Evolutionary conservation across 179 eudicot species (phyloP).

Genomic region (Spergularia azorica): DNA sequence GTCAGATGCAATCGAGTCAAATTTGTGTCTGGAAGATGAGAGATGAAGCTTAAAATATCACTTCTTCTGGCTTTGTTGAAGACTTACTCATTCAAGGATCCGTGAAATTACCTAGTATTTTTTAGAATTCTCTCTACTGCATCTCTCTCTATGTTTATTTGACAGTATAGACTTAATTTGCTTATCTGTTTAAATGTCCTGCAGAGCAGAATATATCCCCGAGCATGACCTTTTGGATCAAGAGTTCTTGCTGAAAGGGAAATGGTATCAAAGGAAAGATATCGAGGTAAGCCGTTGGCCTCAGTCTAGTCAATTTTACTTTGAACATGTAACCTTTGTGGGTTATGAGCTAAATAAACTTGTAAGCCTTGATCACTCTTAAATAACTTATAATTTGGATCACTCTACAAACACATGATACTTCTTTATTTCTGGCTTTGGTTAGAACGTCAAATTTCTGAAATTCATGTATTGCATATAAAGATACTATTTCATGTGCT

Average conservation of each 20-base stretch:
- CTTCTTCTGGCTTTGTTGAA: neutral
- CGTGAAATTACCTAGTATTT: constrained; percentile 1
- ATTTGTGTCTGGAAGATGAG: neutral
- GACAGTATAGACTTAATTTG: neutral
- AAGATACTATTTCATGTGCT: too few species aligned
- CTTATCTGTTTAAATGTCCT: constrained; percentile 20
- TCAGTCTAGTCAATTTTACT: neutral
- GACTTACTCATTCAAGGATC: neutral
- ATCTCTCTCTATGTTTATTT: neutral
- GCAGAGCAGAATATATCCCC: constrained; percentile 90
- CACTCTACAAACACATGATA: neutral
- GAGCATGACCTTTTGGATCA: constrained; percentile 85
- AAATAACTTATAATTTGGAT: neutral
- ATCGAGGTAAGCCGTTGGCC: constrained; percentile 62
- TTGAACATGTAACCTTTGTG: neutral
- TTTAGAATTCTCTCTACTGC: neutral
- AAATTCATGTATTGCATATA: neutral
- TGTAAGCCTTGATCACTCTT: constrained; percentile 1
- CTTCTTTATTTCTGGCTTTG: neutral
- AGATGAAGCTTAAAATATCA: neutral
- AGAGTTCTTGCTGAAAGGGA: constrained; percentile 92
- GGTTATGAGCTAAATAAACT: neutral
- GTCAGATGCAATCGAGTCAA: neutral
- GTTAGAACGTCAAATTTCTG: neutral
- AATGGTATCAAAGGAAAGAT: constrained; percentile 94